Evolutionary conservation across 306 rosid genomes (phyloP), one percentile per base, ranked within the genome.

Genomic region (Spatholobus suberectus): DNA sequence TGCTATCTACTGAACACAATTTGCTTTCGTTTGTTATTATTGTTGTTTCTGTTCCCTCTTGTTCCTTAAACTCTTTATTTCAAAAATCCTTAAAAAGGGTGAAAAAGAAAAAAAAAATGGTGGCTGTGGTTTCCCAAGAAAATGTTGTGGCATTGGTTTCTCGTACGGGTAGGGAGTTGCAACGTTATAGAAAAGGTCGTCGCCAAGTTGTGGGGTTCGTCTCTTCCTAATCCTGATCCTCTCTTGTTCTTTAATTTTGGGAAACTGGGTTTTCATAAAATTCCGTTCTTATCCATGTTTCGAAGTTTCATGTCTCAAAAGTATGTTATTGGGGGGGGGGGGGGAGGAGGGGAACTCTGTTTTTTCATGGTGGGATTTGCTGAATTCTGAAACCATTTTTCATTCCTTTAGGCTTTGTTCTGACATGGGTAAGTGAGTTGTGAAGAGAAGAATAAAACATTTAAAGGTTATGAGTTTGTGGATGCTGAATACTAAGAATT

Each of bases 151-250:
- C 90, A 80, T 88, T 95, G 91, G 97, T 92, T 37, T 87, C 98
- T 89, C 98, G 98, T 77, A 93, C 97, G 1, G 98, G 98, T 9
- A 81, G 98, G 47, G 92, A 93, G 55, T 85, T 95, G 82, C 98
- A 95, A 80, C 94, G 98, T n/a, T 95, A 93, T 75, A 85, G 43
- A 77, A 89, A 84, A 69, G 97, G 98, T 63, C 95, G 94, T 57
- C 98, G 98, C 54, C 97, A 89, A 93, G 98, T 95, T 72, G 98
- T 95, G 0, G 98, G 98, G 98, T 95, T 85, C 44, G 94, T 95
- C 32, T 79, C 75, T 72, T 77, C 47, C 1, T 61, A 18, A 32
- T 14, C 47, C 1, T 61, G 14, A 32, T 14, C 35, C 26, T 85
- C 49, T 80, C 20, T 7, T 5, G 2, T 79, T 8, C 41, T 34